A percentile compares a stretch with the other conserved stretches of the same genome.
These are phyloP conservation scores for Fusarium sp. DNA, from an alignment of 2,329 filamentous ascomycete species.

Conservation along the genomic window DNA sequence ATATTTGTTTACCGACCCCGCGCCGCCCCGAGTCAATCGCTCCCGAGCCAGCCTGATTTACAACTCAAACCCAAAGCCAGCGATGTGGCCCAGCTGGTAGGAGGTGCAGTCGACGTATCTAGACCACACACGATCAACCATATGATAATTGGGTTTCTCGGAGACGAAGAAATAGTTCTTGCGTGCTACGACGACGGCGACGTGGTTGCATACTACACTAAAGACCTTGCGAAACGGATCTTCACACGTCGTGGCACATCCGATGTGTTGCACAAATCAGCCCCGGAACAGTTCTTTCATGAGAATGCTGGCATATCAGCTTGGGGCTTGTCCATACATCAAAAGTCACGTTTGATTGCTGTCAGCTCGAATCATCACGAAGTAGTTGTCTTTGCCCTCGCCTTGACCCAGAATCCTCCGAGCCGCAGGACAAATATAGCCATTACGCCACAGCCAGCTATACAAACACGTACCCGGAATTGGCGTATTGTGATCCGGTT, in stretches of 20 bases:
- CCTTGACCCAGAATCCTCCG: constrained; percentile 45
- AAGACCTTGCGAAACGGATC: constrained; percentile 61
- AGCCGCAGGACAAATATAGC: constrained; percentile 6
- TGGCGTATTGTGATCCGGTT: constrained; percentile 64
- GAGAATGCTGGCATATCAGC: constrained; percentile 82
- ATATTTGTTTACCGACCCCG: constrained; percentile 69
- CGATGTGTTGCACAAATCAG: constrained; percentile 7
- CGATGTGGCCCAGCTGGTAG: constrained; percentile 54
- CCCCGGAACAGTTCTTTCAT: constrained; percentile 71
- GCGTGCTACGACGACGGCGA: constrained; percentile 81
- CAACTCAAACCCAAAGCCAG: constrained; percentile 61
- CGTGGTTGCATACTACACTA: constrained; percentile 76
- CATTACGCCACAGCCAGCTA: not conserved
- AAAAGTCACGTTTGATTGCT: constrained; percentile 84
- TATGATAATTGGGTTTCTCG: constrained; percentile 75
- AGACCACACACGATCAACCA: constrained; percentile 75
- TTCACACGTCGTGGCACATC: constrained; percentile 35
- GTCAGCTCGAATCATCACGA: constrained; percentile 80
- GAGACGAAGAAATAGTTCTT: constrained; percentile 75
- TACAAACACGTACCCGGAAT: constrained; percentile 54
- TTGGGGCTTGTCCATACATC: constrained; percentile 90
- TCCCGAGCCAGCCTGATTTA: constrained; percentile 62
- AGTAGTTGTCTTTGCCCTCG: constrained; percentile 65
- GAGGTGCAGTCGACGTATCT: constrained; percentile 64
- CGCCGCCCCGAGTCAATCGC: constrained; percentile 59